Conservation (phyloP, 441 rosid genomes). For the Aquilaria agallochum region DNA sequence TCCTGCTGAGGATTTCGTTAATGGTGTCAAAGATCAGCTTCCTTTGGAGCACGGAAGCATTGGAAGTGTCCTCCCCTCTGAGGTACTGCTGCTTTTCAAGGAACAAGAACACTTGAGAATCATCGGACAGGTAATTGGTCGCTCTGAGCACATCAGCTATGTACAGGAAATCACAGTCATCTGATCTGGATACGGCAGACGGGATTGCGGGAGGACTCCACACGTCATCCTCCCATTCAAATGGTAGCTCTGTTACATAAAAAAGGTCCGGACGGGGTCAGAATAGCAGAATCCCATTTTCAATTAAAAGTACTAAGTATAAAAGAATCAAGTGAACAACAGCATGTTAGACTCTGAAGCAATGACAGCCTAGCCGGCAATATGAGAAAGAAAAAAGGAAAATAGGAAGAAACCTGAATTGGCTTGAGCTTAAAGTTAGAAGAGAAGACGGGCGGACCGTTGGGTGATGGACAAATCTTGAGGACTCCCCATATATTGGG, state of each 20-base stretch:
- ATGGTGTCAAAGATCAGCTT: constrained; percentile 66
- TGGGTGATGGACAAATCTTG: no score
- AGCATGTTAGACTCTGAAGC: background rate
- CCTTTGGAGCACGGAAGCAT: constrained; percentile 49
- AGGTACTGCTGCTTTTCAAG: constrained; percentile 74
- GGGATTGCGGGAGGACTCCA: constrained; percentile 24
- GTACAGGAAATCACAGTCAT: constrained; percentile 55
- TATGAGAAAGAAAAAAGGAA: no score
- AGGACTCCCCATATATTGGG: no score
- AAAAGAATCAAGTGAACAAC: background rate
- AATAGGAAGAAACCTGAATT: no score
- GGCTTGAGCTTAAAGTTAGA: no score
- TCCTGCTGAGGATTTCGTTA: constrained; percentile 49
- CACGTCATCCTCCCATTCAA: constrained; percentile 39
- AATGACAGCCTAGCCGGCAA: no score
- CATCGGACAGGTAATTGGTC: constrained; percentile 48
- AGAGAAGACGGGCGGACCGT: no score
- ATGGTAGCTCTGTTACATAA: constrained; percentile 33
- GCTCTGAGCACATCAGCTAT: constrained; percentile 68
- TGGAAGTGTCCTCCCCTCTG: constrained; percentile 51
- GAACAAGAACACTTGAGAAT: constrained; percentile 45
- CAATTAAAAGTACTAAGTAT: background rate
- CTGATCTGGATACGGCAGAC: constrained; percentile 19
- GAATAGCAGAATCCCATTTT: background rate
- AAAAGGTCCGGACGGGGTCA: background rate